Conservation (phyloP, 768 basidiomycete species). For the Pulveroboletus sp. region DNA sequence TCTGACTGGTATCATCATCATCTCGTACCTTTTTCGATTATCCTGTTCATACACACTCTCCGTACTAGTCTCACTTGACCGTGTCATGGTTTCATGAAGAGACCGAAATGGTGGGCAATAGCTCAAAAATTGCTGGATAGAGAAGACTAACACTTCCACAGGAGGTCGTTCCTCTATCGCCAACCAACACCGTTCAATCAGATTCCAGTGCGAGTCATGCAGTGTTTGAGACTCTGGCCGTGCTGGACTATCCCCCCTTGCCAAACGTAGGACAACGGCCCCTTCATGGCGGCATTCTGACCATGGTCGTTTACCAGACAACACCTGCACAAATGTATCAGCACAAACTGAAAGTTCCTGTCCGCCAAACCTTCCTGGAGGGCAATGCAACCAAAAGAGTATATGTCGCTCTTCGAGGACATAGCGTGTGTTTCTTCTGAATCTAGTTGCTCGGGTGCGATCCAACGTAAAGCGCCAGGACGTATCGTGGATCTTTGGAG, state of each 20-base stretch:
- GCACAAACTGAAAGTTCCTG: neutral
- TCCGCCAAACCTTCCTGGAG: constrained; percentile 18
- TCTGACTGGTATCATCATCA: too few species aligned
- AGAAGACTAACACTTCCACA: neutral
- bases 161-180: neutral
- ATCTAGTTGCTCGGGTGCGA: constrained; percentile 35
- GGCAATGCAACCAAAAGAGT: constrained; percentile 29
- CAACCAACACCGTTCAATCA: constrained; percentile 10
- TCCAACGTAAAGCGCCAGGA: constrained; percentile 40
- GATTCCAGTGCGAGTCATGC: constrained; percentile 8
- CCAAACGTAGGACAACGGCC: constrained; percentile 6
- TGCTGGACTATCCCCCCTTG: neutral
- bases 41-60: neutral
- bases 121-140: neutral
- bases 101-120: neutral
- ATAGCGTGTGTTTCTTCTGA: constrained; percentile 3
- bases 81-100: neutral
- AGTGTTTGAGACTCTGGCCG: constrained; percentile 3
- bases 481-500: constrained; percentile 26
- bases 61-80: neutral
- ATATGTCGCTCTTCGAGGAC: constrained; percentile 15
- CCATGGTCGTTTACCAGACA: constrained; percentile 17
- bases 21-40: neutral
- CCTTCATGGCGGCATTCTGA: neutral
- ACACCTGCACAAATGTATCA: constrained; percentile 17